phyloP scores from a whole-genome alignment of 2,329 filamentous ascomycete genomes.

The Uncinocarpus reesii region DNA sequence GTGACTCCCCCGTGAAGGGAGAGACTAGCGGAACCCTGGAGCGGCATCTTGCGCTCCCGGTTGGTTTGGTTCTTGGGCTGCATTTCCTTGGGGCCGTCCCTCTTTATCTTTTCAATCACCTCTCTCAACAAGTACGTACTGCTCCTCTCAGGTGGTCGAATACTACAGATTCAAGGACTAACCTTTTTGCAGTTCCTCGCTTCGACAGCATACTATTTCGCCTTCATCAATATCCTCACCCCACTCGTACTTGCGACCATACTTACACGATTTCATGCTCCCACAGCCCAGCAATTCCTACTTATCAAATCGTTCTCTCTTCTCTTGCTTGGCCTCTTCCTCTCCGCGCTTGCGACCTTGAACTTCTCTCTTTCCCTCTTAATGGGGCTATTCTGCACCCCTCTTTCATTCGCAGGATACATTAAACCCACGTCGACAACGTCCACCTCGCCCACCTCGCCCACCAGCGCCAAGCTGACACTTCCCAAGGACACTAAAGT shows the following conservation, averaged over 20 bases:
- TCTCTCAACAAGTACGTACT: conserved; percentile 51
- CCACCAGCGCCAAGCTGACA: neutral
- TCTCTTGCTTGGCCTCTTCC: conserved; percentile 80
- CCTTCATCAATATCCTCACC: conserved; percentile 45
- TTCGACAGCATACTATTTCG: conserved; percentile 50
- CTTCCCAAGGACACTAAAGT: conserved; percentile 1
- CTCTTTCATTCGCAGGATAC: conserved; percentile 59
- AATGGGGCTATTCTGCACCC: conserved; percentile 66
- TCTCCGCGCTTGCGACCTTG: conserved; percentile 84
- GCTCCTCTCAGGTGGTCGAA: no score
- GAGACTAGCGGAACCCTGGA: conserved; percentile 26
- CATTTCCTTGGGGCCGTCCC: conserved; percentile 73
- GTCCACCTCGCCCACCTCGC: neutral
- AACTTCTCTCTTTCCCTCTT: conserved; percentile 90
- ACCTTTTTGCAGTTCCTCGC: conserved; percentile 45
- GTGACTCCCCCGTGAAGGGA: conserved; percentile 15
- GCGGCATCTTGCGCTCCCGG: conserved; percentile 41
- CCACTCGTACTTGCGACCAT: conserved; percentile 48
- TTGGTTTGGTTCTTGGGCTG: conserved; percentile 59
- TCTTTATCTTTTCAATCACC: conserved; percentile 75
- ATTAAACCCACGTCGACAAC: conserved; percentile 14
- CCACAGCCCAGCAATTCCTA: conserved; percentile 59
- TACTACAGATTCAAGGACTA: conserved; percentile 13
- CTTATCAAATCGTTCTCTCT: conserved; percentile 85
- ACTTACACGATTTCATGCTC: conserved; percentile 42